These are phyloP conservation scores for Trichosporon asahii DNA, from an alignment of 1,284 basidiomycete species.

Conservation along the genomic window DNA sequence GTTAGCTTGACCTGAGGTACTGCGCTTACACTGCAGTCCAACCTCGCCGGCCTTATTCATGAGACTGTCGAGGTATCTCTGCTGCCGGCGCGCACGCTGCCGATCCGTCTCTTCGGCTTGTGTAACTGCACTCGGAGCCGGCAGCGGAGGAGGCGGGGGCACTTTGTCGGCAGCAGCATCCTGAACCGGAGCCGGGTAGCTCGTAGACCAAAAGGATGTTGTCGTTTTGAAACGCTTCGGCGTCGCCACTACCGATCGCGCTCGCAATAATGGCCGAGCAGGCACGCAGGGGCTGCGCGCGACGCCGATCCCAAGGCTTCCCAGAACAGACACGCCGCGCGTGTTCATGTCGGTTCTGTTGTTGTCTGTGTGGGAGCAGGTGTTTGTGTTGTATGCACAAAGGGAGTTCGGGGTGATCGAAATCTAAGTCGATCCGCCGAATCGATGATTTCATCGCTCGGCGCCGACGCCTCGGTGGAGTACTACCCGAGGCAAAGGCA, in stretches of 20 bases:
- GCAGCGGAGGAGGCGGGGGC: conserved; percentile 13
- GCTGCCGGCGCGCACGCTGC: conserved; percentile 23
- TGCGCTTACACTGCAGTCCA: conserved; percentile 43
- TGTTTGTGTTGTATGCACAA: not conserved
- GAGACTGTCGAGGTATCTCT: conserved; percentile 46
- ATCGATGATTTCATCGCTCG: conserved; percentile 3
- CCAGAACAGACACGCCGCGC: conserved; percentile 7
- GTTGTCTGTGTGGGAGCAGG: not conserved
- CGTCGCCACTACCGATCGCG: conserved; percentile 10
- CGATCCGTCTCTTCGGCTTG: conserved; percentile 15
- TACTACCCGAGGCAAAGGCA: not conserved
- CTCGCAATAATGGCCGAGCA: not conserved
- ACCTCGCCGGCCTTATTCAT: conserved; percentile 52
- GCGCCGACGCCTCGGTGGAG: not conserved
- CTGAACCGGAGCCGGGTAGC: conserved; percentile 15
- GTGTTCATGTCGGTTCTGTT: not conserved
- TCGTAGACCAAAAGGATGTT: conserved; percentile 31
- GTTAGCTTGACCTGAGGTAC: not conserved
- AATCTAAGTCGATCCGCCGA: conserved; percentile 2
- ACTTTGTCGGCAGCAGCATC: not conserved
- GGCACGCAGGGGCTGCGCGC: not conserved
- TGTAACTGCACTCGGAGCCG: conserved; percentile 14
- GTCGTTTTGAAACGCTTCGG: not conserved
- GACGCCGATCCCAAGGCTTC: not conserved
- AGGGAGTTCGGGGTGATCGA: not conserved